Base-by-base conservation (phyloP, 129 eudicot species). In the Chrysanthemum makinoi region DNA sequence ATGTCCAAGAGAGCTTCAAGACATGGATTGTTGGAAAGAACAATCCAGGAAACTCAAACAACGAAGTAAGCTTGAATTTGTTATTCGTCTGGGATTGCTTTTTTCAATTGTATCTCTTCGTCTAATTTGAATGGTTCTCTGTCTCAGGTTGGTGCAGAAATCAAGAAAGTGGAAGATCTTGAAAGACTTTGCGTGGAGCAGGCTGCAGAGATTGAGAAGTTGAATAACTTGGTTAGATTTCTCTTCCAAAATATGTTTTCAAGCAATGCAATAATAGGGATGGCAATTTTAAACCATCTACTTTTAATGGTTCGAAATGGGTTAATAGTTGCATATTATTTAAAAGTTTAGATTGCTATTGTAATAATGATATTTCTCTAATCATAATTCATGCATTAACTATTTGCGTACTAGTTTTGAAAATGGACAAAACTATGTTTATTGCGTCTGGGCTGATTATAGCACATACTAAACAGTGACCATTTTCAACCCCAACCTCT, bases 131-230 rank as follows among this genome's bases (percentile, higher is more conserved):
- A 62, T 59, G 19, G 68, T n/a, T 10, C n/a, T 33, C 26, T 55
- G 16, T 68, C 19, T 35, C 79, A 91, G 96, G 85, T 75, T 72
- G 56, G 62, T 11, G 79, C 80, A 67, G 78, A 79, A 73, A 82
- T 87, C 57, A 77, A 79, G 72, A 86, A 80, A 76, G 79, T 75
- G 71, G 80, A 83, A 84, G 91, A 95, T 58, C 96, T 90, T 74
- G 92, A 86, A 77, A 75, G 53, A 19, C 66, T 86, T 50, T 90
- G 97, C 75, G 74, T 65, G 80, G 97, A 87, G 55, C 99, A 90
- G 77, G 91, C 83, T 68, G 90, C 89, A 60, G 86, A 88, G 81
- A 88, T 95, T 75, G 99, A 90, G 82, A 86, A 75, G 81, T 84
- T 95, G 69, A 90, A 86, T 70, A 82, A 64, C 62, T 49, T 77